These are phyloP conservation scores for Penicillium brevicompactum DNA, from an alignment of 2,329 filamentous ascomycete genomes.

Conservation along the genomic window DNA sequence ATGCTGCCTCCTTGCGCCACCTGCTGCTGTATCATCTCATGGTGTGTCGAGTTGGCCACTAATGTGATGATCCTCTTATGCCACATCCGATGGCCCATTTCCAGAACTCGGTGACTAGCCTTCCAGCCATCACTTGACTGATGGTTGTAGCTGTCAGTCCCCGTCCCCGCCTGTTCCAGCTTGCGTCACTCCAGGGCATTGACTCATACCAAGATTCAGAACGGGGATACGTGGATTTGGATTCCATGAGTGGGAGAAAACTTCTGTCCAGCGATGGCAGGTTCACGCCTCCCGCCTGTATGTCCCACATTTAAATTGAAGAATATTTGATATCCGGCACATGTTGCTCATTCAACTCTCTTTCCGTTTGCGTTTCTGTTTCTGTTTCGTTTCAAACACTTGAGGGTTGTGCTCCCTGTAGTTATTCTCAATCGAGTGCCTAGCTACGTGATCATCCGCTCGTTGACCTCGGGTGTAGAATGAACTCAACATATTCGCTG, in stretches of 20 bases:
- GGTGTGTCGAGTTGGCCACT: background rate
- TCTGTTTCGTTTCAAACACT: background rate
- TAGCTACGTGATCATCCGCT: background rate
- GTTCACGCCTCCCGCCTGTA: background rate
- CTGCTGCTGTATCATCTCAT: background rate
- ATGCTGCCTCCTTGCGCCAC: background rate
- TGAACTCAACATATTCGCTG: too few relatives aligned
- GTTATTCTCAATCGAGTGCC: too few relatives aligned
- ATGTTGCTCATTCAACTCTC: background rate
- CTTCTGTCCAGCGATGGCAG: background rate
- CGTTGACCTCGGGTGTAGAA: background rate
- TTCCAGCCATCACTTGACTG: background rate
- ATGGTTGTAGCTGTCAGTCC: background rate
- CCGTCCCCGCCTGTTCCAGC: background rate
- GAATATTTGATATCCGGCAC: background rate
- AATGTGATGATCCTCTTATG: background rate
- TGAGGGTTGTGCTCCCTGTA: background rate
- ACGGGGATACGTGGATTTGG: background rate
- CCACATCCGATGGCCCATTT: background rate
- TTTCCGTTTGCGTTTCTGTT: too few relatives aligned
- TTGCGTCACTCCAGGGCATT: background rate
- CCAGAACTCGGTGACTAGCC: too few relatives aligned
- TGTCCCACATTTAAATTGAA: background rate
- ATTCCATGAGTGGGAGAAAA: background rate
- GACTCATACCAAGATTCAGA: background rate